Percentiles rank a stretch among this genome's conserved stretches.
Evolutionary conservation across 225 moss, liverwort and hornwort genomes (phyloP).

Genomic region (Sphagnum contortum): DNA sequence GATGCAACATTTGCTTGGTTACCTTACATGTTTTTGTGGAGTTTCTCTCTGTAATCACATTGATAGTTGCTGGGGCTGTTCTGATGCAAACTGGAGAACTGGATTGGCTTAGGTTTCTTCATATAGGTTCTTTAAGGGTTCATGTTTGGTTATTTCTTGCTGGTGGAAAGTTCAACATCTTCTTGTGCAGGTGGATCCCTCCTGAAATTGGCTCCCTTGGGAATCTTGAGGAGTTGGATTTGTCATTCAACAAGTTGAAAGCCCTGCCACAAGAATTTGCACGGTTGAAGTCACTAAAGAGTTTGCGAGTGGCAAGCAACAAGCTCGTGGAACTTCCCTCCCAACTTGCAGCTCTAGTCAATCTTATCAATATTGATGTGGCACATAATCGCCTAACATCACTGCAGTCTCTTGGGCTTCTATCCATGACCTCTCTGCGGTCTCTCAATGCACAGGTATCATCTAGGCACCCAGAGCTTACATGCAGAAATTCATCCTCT

Average conservation of each 20-base stretch:
- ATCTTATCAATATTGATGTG: conserved; percentile 66
- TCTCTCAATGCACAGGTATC: conserved; percentile 75
- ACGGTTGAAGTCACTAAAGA: conserved; percentile 63
- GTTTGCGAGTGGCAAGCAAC: conserved; percentile 79
- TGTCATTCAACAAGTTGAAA: conserved; percentile 95
- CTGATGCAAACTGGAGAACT: too few species aligned
- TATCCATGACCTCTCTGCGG: conserved; percentile 70
- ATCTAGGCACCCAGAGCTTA: too few species aligned
- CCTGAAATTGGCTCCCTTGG: conserved; percentile 72
- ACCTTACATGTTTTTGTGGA: too few species aligned
- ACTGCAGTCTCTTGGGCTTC: conserved; percentile 52
- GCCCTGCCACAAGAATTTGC: conserved; percentile 72
- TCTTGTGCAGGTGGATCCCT: conserved; percentile 67
- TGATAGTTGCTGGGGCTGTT: too few species aligned
- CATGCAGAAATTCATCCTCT: not conserved
- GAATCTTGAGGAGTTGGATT: conserved; percentile 75
- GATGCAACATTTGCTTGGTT: too few species aligned
- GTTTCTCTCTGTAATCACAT: too few species aligned
- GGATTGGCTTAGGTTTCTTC: too few species aligned
- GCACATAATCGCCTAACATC: conserved; percentile 83
- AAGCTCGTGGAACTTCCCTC: conserved; percentile 81
- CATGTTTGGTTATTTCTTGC: too few species aligned
- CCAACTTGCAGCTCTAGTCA: conserved; percentile 53
- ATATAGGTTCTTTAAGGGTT: too few species aligned
- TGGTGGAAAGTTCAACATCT: not conserved